Percentiles rank a stretch among this genome's conserved stretches.
Conservation (phyloP, 2,329 filamentous ascomycete species). For the Alternaria sp. region DNA sequence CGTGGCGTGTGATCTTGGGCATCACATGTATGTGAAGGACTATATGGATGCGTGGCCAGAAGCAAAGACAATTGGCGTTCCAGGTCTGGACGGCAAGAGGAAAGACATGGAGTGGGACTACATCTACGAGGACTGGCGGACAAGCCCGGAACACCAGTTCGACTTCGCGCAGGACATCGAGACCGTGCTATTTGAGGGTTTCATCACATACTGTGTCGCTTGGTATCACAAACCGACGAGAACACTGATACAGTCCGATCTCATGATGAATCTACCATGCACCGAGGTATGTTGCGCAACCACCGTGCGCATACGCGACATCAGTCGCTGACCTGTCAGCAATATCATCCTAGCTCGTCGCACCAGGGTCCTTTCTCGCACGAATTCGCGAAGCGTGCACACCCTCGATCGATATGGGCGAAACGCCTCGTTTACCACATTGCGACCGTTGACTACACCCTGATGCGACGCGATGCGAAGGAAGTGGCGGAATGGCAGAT, state of each 20-base stretch:
- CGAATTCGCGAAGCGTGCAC: slow-evolving; percentile 19
- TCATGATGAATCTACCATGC: slow-evolving; percentile 23
- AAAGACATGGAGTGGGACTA: slow-evolving; percentile 20
- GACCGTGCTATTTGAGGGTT: slow-evolving; percentile 22
- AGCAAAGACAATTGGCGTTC: slow-evolving; percentile 19
- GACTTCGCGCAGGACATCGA: slow-evolving; percentile 17
- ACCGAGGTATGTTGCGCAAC: slow-evolving; percentile 12
- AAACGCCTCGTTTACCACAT: slow-evolving; percentile 18
- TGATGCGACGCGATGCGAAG: slow-evolving; percentile 22
- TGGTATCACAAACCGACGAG: slow-evolving; percentile 20
- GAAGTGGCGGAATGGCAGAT: slow-evolving; percentile 20
- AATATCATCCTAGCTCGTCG: slow-evolving; percentile 20
- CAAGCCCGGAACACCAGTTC: slow-evolving; percentile 19
- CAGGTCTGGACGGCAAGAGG: slow-evolving; percentile 14
- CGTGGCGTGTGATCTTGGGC: slow-evolving; percentile 17
- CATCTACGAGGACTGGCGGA: slow-evolving; percentile 15
- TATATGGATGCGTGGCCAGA: slow-evolving; percentile 15
- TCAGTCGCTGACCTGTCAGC: slow-evolving; percentile 1
- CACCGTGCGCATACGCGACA: rapidly evolving
- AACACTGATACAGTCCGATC: slow-evolving; percentile 19
- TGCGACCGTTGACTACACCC: slow-evolving; percentile 13
- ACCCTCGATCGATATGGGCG: slow-evolving; percentile 21
- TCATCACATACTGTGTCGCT: slow-evolving; percentile 22
- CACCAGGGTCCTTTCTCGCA: slow-evolving; percentile 7
- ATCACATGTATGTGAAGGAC: slow-evolving; percentile 15